Percentiles rank a stretch among this genome's conserved stretches.
phyloP scores from a whole-genome alignment of 495 filamentous ascomycete species.

The Neurospora sp. region DNA sequence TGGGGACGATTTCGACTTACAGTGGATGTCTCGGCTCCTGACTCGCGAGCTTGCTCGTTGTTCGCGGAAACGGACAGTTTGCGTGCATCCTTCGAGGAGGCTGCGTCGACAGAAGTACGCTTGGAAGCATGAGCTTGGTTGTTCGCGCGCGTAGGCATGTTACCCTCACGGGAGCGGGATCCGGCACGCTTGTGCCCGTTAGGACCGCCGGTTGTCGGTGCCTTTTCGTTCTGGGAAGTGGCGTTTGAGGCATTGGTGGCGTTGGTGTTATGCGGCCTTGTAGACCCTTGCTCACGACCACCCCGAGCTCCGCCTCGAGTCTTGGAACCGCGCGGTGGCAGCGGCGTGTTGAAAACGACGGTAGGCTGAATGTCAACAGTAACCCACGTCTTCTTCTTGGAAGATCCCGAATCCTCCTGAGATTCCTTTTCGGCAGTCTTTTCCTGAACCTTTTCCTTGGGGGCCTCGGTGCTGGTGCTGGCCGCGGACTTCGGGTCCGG shows the following conservation, averaged over 20 bases:
- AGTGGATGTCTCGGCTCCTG: slow-evolving; percentile 8
- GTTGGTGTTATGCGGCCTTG: slow-evolving; percentile 11
- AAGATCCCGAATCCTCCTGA: slow-evolving; percentile 47
- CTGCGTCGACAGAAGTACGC: slow-evolving; percentile 35
- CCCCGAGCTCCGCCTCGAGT: slow-evolving; percentile 50
- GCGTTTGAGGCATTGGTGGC: slow-evolving; percentile 1
- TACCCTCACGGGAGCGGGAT: slow-evolving; percentile 16
- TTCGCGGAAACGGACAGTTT: slow-evolving; percentile 23
- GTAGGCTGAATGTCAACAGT: slow-evolving; percentile 63
- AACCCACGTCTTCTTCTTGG: slow-evolving; percentile 64
- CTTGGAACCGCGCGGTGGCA: slow-evolving; percentile 53
- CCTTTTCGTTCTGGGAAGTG: slow-evolving; percentile 9
- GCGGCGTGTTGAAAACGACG: slow-evolving; percentile 71
- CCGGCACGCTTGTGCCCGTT: slow-evolving; percentile 5
- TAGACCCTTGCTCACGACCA: slow-evolving; percentile 29
- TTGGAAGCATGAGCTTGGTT: slow-evolving; percentile 27
- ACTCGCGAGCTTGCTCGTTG: slow-evolving; percentile 28
- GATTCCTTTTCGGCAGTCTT: slow-evolving; percentile 60
- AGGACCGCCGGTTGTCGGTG: slow-evolving; percentile 3
- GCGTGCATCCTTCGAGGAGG: slow-evolving; percentile 30
- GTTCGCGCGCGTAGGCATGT: slow-evolving; percentile 8
- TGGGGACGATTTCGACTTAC: slow-evolving; percentile 13
- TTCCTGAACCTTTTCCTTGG: slow-evolving; percentile 20
- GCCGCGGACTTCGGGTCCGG: slow-evolving; percentile 78
- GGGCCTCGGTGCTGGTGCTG: slow-evolving; percentile 56